phyloP scores from a whole-genome alignment of 2,329 filamentous ascomycete genomes.

The Aspergillus sp. region DNA sequence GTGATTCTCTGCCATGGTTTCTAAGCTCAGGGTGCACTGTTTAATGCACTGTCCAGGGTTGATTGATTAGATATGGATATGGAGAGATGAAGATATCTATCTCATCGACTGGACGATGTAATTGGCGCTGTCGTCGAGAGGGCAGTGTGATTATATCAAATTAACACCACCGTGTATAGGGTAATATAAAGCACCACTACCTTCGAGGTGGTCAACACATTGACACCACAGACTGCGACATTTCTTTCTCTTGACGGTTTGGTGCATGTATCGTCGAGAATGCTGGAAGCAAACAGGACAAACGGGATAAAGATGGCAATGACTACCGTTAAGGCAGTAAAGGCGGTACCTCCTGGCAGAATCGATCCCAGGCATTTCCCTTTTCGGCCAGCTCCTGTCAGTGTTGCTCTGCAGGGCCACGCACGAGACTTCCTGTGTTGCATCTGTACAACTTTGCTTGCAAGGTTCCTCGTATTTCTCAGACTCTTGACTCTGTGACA shows the following conservation, averaged over 20 bases:
- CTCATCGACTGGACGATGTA: too few relatives aligned
- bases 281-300: neutral
- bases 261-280: neutral
- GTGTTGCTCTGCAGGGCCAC: neutral
- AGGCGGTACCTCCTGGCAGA: neutral
- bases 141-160: too few relatives aligned
- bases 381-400: neutral
- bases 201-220: neutral
- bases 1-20: slow-evolving; percentile 24
- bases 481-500: neutral
- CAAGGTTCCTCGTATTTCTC: neutral
- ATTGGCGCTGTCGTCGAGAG: too few relatives aligned
- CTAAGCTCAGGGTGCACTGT: neutral
- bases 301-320: neutral
- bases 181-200: too few relatives aligned
- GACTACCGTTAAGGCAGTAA: neutral
- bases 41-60: neutral
- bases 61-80: neutral
- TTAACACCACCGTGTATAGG: too few relatives aligned
- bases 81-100: too few relatives aligned
- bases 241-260: neutral
- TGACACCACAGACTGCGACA: neutral
- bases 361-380: neutral
- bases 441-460: neutral
- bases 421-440: neutral